phyloP scores from a whole-genome alignment of 257 asterid genomes.

The Plantago elongata region DNA sequence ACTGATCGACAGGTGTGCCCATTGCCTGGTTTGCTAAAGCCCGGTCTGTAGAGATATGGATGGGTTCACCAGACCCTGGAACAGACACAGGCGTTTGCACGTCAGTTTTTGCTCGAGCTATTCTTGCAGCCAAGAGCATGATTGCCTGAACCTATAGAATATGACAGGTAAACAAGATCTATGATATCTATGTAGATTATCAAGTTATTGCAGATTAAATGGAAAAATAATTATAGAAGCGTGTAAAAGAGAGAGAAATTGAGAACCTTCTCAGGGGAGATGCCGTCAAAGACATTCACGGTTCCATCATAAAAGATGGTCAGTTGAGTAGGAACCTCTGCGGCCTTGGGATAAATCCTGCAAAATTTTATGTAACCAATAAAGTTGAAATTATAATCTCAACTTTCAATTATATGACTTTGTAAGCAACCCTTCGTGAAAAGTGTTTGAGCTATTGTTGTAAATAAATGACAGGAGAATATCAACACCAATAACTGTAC shows the following conservation, averaged over 20 bases:
- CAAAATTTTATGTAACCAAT: conserved; percentile 11
- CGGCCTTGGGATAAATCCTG: conserved; percentile 43
- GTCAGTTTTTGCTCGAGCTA: conserved; percentile 38
- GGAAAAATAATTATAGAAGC: background rate
- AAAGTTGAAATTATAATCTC: background rate
- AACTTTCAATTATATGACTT: background rate
- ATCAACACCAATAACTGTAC: background rate
- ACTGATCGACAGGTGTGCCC: conserved; percentile 45
- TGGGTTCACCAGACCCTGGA: conserved; percentile 34
- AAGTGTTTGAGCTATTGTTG: conserved; percentile 3
- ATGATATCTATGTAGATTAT: no score
- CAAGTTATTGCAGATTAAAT: background rate
- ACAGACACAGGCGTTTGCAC: conserved; percentile 40
- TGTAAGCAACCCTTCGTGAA: background rate
- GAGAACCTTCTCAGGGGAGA: conserved; percentile 74
- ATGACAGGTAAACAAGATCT: no score
- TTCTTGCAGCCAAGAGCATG: conserved; percentile 64
- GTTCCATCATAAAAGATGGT: conserved; percentile 76
- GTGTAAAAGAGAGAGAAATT: background rate
- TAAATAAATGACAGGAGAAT: background rate
- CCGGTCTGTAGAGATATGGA: conserved; percentile 4
- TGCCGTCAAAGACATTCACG: conserved; percentile 61
- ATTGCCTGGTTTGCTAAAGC: conserved; percentile 24
- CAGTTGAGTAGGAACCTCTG: conserved; percentile 46
- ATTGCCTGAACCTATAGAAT: conserved; percentile 74